Base-by-base conservation (phyloP, 2,329 filamentous ascomycete species). In the Monosporascus sp. region DNA sequence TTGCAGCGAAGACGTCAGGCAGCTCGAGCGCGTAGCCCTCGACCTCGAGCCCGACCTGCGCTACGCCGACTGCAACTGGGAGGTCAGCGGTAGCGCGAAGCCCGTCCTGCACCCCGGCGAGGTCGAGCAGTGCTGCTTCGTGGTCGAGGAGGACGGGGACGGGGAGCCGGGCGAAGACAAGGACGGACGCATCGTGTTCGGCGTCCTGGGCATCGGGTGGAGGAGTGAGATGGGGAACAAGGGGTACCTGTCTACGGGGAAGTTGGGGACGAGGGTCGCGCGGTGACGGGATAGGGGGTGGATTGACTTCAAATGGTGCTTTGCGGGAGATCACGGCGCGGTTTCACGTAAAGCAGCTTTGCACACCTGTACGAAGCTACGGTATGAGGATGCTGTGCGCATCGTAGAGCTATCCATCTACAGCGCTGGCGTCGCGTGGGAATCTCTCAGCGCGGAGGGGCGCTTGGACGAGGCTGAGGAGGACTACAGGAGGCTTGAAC, bases 181-280 rank as follows among this genome's bases (percentile, higher is more conserved):
- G 31, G 84, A 87, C 55, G 80, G 79, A 48, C 74, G 82, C 58
- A 74, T 88, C 38, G 75, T 86, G 20, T 84, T 97, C 65, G 93
- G 92, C 5, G 85, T 94, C 57, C 71, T 97, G 60, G 87, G 85
- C 44, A 88, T 97, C 54, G 87, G 90, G 51, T 99, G 94, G 94
- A 81, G 89, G 58, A 88, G 88, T 38, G 83, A 89, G 56, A 92
- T 97, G 87, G 94, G 94, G 0, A 94, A 93, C 71, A 82, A 83
- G 62, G 94, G 94, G 0, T 92, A 85, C 62, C 75, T 99, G 66
- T 90, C 87, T 45, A 99, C 94, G 6, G 92, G 92, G 9, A 93
- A 88, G 77, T 73, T 96, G 58, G 81, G 82, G 14, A 78, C 80
- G 52, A 76, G 79, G 60, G 63, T 68, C 17, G 58, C 59, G 22